These are phyloP conservation scores for Talaromyces wortmannii DNA, from an alignment of 495 filamentous ascomycete genomes.

Conservation along the genomic window DNA sequence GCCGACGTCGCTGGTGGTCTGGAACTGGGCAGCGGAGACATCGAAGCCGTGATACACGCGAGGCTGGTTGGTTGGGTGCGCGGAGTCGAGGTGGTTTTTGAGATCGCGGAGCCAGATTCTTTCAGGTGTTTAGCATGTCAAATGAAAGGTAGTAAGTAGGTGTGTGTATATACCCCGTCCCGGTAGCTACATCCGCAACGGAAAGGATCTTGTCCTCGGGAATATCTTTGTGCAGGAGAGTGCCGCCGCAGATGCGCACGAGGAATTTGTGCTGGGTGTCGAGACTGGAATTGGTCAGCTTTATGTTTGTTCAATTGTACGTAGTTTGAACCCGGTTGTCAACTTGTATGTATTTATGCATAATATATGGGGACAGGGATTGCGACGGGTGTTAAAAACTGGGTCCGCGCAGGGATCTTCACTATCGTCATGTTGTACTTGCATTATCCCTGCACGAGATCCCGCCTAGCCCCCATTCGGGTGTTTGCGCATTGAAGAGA, in stretches of 20 bases:
- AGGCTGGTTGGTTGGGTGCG: not conserved
- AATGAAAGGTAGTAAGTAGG: not conserved
- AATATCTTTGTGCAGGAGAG: slow-evolving; percentile 22
- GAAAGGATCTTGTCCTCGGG: slow-evolving; percentile 9
- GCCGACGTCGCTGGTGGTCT: slow-evolving; percentile 5
- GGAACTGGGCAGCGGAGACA: slow-evolving; percentile 25
- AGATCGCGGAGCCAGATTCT: slow-evolving; percentile 17
- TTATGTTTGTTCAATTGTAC: not conserved
- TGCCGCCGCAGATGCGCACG: slow-evolving; percentile 10
- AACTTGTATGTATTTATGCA: not conserved
- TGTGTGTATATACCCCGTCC: slow-evolving; percentile 23
- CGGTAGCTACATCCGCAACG: slow-evolving; percentile 30
- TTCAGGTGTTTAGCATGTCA: not conserved
- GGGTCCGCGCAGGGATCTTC: too few species aligned
- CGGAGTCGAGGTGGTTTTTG: slow-evolving; percentile 7
- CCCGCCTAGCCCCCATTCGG: too few species aligned
- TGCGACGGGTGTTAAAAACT: too few species aligned
- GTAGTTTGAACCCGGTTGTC: not conserved
- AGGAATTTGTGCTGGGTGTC: slow-evolving; percentile 20
- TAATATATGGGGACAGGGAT: not conserved
- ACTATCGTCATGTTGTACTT: too few species aligned
- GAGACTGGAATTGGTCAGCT: slow-evolving; percentile 9
- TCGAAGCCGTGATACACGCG: slow-evolving; percentile 28
- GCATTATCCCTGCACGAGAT: too few species aligned
- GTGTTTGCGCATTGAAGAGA: not conserved